Base-by-base conservation (phyloP, 2,329 filamentous ascomycete species). In the Allantophomopsis lycopodina region DNA sequence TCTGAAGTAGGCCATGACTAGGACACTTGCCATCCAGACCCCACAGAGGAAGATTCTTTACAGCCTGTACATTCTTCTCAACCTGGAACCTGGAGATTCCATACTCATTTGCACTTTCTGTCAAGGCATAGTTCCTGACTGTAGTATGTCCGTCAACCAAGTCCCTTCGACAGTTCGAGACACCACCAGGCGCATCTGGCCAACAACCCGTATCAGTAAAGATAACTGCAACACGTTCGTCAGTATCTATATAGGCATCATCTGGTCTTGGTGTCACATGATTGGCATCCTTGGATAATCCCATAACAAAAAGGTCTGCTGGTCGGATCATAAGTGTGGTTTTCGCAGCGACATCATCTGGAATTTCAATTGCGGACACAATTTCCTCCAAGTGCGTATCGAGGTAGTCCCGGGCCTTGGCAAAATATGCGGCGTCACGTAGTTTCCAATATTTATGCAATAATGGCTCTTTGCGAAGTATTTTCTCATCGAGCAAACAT, bases 31-130 rank as follows among this genome's bases (percentile, higher is more conserved):
- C 64, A 42, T 73, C 69, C 37, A 73, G 51, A 3, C 69, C 69
- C 69, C 69, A 73, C 1, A 73, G 59, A 3, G 69, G 68, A 30
- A 73, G 56, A 14, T 71, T 56, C 46, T 70, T 71, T 42, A 73
- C 51, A 1, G 68, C 71, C 48, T 70, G 65, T 8, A 73, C 61
- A 41, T 71, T 72, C 47, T 62, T 62, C 53, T 73, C 69, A 1
- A 69, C 66, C 50, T 73, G 69, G 51, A 70, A 69, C 14, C 69
- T 64, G 5, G 69, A 69, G 15, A 71, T 60, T 21, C 69, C 69
- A 44, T 64, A 73, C 43, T 73, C 69, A 46, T 70, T 71, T 7
- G 68, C 68, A 5, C 66, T 66, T 53, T 73, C 69, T 37, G 65
- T 67, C 34, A 73, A 55, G 46, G 71, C 68, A 46, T 73, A 68